These are phyloP conservation scores for Hypoxylon fragiforme DNA, from an alignment of 495 filamentous ascomycete genomes.

Conservation along the genomic window DNA sequence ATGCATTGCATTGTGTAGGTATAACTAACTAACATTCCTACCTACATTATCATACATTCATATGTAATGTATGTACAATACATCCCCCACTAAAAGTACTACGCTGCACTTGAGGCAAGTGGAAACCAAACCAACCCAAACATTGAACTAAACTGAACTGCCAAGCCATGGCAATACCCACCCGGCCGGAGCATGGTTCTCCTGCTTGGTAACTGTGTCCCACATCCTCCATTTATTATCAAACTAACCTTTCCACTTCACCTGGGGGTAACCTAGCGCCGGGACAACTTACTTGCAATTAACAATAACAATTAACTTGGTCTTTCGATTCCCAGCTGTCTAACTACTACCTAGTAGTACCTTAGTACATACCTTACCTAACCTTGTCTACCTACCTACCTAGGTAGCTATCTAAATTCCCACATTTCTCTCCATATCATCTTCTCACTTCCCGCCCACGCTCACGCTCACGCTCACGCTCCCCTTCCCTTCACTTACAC, in stretches of 20 bases:
- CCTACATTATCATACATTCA: too few relatives aligned
- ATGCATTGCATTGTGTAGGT: too few relatives aligned
- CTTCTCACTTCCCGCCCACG: constrained; percentile 3
- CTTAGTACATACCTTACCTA: too few relatives aligned
- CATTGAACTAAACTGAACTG: constrained; percentile 22
- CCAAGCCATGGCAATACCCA: constrained; percentile 33
- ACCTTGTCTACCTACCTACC: too few relatives aligned
- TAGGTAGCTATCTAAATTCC: too few relatives aligned
- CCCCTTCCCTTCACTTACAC: too few relatives aligned
- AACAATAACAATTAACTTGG: too few relatives aligned
- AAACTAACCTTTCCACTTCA: constrained; percentile 26
- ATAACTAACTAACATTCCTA: too few relatives aligned
- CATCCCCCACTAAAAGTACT: not conserved
- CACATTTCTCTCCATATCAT: constrained; percentile 25
- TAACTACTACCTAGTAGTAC: too few relatives aligned
- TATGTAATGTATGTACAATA: too few relatives aligned
- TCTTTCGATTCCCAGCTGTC: constrained; percentile 27
- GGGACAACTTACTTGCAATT: constrained; percentile 22
- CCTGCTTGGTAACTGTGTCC: constrained; percentile 1
- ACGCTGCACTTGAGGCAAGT: not conserved
- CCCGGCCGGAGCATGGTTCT: constrained; percentile 25
- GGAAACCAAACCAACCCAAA: too few relatives aligned
- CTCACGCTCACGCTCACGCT: too few relatives aligned
- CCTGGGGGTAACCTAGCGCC: constrained; percentile 35
- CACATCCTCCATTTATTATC: constrained; percentile 22